A percentile compares a stretch with the other conserved stretches of the same genome.
Evolutionary conservation across 192 early-diverging fungal genomes (phyloP).

Genomic region (Entomortierella lignicola): DNA sequence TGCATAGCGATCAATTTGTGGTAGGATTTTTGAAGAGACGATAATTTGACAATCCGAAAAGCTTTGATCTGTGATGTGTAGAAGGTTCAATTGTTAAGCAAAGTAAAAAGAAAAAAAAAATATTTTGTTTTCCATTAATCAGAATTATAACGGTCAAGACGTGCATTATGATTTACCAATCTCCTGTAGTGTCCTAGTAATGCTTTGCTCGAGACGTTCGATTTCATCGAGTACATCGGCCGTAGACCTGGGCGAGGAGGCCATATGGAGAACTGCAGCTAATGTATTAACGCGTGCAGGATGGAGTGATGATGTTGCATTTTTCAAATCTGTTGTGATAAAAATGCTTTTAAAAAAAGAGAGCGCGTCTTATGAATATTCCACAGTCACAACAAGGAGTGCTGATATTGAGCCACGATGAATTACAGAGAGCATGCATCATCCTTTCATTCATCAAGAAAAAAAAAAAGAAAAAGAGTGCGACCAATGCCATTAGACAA

Average conservation of each 20-base stretch:
- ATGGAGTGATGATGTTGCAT: background rate
- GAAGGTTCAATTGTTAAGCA: background rate
- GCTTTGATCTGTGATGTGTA: slow-evolving; percentile 57
- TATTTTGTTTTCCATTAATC: no score
- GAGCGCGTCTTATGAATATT: background rate
- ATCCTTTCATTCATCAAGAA: background rate
- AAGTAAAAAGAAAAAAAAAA: no score
- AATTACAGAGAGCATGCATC: background rate
- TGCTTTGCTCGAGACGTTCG: slow-evolving; percentile 66
- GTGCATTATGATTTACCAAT: slow-evolving; percentile 43
- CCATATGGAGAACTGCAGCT: background rate
- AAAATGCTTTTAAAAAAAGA: background rate
- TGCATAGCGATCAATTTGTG: slow-evolving; percentile 61
- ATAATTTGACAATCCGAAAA: slow-evolving; percentile 65
- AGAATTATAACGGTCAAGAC: no score
- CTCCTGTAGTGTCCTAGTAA: slow-evolving; percentile 65
- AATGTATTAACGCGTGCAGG: background rate
- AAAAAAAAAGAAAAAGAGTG: background rate
- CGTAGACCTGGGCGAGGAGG: slow-evolving; percentile 17
- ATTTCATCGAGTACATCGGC: slow-evolving; percentile 54
- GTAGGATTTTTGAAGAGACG: slow-evolving; percentile 60
- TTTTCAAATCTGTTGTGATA: background rate
- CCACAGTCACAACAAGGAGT: background rate
- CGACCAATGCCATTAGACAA: slow-evolving; percentile 16
- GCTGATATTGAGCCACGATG: background rate